These are phyloP conservation scores for Teunomyces gatunensis DNA, from an alignment of 805 yeast species.

Conservation along the genomic window DNA sequence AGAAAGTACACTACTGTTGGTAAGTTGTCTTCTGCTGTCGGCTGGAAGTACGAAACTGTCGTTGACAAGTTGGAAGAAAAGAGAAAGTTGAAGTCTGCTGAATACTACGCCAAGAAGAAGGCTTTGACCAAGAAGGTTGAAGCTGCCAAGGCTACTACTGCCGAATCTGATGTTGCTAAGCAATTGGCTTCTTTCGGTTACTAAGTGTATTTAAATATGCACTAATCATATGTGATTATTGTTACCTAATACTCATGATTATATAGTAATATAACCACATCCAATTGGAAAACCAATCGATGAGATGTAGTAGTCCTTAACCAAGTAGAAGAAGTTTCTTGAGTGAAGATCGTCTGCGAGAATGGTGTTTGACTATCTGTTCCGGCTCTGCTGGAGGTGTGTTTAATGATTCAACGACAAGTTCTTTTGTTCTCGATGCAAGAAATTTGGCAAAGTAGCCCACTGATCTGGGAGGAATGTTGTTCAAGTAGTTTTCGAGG, in stretches of 20 bases:
- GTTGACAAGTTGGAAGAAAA: constrained; percentile 98
- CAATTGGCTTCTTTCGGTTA: constrained; percentile 97
- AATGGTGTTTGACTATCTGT: background rate
- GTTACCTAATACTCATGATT: constrained; percentile 4
- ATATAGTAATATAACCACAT: constrained; percentile 4
- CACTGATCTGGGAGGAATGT: background rate
- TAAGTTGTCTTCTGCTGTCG: constrained; percentile 93
- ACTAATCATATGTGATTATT: constrained; percentile 3
- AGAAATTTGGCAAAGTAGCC: background rate
- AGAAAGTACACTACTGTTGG: constrained; percentile 99
- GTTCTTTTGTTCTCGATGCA: background rate
- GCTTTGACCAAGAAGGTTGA: constrained; percentile 91
- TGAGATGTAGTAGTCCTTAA: background rate
- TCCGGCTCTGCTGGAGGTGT: background rate
- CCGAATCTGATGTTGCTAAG: constrained; percentile 87
- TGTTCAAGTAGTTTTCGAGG: constrained; percentile 10
- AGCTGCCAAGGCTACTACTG: constrained; percentile 83
- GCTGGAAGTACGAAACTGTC: constrained; percentile 99
- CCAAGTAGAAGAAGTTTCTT: background rate
- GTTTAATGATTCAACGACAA: background rate
- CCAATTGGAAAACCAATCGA: background rate
- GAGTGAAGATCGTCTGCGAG: background rate
- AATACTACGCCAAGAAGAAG: constrained; percentile 97
- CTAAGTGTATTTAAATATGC: constrained; percentile 44
- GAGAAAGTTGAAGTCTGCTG: constrained; percentile 98